Conservation (phyloP, 1,284 basidiomycete species). For the Pascua guehoae region DNA sequence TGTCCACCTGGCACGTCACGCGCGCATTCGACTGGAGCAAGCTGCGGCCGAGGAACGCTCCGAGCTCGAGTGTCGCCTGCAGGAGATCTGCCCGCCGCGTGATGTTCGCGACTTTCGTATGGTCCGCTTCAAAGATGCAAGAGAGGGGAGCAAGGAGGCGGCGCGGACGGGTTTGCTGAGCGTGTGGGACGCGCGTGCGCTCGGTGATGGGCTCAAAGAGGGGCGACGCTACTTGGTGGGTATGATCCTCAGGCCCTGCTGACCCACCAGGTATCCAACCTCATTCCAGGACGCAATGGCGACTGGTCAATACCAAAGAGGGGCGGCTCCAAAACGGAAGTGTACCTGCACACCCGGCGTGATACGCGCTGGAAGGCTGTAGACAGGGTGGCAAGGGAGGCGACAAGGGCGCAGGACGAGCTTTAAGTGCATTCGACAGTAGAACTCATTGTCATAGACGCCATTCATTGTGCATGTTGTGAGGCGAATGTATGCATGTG, state of each 20-base stretch:
- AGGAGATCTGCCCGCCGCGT: slow-evolving; percentile 71
- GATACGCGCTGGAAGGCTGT: slow-evolving; percentile 58
- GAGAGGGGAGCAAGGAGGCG: slow-evolving; percentile 54
- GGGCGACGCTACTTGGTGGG: slow-evolving; percentile 66
- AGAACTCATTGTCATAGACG: background rate
- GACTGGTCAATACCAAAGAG: slow-evolving; percentile 60
- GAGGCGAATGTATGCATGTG: background rate
- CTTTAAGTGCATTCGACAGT: background rate
- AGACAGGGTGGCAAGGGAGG: background rate
- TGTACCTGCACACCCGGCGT: slow-evolving; percentile 62
- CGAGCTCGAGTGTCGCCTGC: slow-evolving; percentile 66
- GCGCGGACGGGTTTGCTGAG: slow-evolving; percentile 68
- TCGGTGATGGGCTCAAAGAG: slow-evolving; percentile 59
- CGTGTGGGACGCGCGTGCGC: slow-evolving; percentile 70
- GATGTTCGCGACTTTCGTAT: slow-evolving; percentile 77
- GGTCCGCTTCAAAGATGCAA: slow-evolving; percentile 68
- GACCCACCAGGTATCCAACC: slow-evolving; percentile 57
- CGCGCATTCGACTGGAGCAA: slow-evolving; percentile 55
- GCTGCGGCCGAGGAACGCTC: slow-evolving; percentile 57
- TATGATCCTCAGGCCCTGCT: background rate
- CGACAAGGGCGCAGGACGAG: background rate
- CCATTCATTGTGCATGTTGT: slow-evolving; percentile 1
- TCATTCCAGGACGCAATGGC: slow-evolving; percentile 57
- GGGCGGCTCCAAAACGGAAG: slow-evolving; percentile 51
- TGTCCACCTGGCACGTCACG: slow-evolving; percentile 62